Conservation (phyloP, 306 rosid genomes). For the Delonix regia region DNA sequence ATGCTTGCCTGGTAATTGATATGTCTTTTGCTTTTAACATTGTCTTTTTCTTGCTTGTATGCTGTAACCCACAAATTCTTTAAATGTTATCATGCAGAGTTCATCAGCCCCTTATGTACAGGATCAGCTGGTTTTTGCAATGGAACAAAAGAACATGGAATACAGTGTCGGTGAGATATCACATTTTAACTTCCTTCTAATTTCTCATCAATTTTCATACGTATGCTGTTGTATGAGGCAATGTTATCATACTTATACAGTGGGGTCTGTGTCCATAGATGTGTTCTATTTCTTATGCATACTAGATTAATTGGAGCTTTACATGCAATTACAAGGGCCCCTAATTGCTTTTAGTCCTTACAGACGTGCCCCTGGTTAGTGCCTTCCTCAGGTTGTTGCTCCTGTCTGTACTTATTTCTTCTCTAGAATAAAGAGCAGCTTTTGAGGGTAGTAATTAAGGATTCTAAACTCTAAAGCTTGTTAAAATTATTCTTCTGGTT, state of each 20-base stretch:
- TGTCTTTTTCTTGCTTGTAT: constrained; percentile 22
- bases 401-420: background rate
- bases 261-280: background rate
- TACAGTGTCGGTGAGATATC: constrained; percentile 50
- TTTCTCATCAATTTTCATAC: background rate
- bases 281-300: background rate
- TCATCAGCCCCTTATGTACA: constrained; percentile 37
- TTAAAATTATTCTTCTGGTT: background rate
- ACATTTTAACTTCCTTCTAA: background rate
- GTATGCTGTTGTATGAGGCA: background rate
- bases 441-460: background rate
- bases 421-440: background rate
- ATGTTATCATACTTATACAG: background rate
- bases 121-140: constrained; percentile 39
- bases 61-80: constrained; percentile 22
- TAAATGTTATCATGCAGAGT: constrained; percentile 47
- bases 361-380: background rate
- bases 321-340: background rate
- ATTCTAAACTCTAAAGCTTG: background rate
- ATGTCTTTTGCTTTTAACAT: constrained; percentile 25
- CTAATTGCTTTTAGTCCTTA: background rate
- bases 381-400: background rate
- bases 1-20: constrained; percentile 50
- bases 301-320: background rate
- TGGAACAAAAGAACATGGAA: constrained; percentile 48